Evolutionary conservation across 306 rosid species (phyloP).

Genomic region (Sicyos edulis): DNA sequence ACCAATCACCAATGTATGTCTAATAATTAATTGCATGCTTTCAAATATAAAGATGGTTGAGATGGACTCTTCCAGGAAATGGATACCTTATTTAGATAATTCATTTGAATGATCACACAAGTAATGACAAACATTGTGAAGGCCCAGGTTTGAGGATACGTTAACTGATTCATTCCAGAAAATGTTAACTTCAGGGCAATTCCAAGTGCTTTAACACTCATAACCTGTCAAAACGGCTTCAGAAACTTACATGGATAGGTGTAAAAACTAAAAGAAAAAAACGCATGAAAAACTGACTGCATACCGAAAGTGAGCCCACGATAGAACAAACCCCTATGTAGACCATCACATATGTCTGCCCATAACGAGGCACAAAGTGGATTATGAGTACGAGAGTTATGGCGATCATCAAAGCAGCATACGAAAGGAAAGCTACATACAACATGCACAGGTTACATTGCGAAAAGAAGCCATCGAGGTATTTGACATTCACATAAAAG

Average conservation of each 20-base stretch:
- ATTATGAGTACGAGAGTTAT: slow-evolving; percentile 15
- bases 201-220: slow-evolving; percentile 22
- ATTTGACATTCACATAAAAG: not conserved
- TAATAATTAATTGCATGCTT: slow-evolving; percentile 6
- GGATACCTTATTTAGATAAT: slow-evolving; percentile 17
- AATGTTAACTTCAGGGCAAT: slow-evolving; percentile 23
- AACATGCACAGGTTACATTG: slow-evolving; percentile 4
- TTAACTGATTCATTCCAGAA: slow-evolving; percentile 21
- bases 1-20: not conserved
- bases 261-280: not conserved
- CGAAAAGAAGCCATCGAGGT: not conserved
- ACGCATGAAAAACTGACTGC: not conserved
- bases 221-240: slow-evolving; percentile 20
- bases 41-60: slow-evolving; percentile 1
- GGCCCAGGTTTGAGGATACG: slow-evolving; percentile 23
- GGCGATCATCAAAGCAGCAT: slow-evolving; percentile 19
- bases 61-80: not conserved
- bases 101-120: slow-evolving; percentile 20
- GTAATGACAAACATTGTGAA: slow-evolving; percentile 14
- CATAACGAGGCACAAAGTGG: slow-evolving; percentile 16
- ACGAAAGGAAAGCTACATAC: slow-evolving; percentile 20
- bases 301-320: slow-evolving; percentile 23
- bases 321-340: slow-evolving; percentile 23
- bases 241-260: not conserved
- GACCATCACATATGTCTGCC: slow-evolving; percentile 21